Evolutionary conservation across 2,329 filamentous ascomycete species (phyloP), one percentile per base, ranked within the genome.

Genomic region (Biscogniauxia mediterranea): DNA sequence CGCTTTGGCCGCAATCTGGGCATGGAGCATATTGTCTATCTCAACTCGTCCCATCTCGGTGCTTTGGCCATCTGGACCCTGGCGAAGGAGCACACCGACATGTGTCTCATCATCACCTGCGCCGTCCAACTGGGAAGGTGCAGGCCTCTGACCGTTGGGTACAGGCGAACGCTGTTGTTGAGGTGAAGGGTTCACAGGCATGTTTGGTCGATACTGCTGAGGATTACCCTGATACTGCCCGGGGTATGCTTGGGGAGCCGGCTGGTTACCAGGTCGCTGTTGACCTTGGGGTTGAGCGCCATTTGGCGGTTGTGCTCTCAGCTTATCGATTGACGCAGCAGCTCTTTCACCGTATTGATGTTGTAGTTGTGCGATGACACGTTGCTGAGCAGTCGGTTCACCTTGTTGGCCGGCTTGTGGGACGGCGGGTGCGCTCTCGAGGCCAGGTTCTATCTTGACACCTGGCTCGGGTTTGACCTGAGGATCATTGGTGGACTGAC

Each of bases 91-190:
- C 50, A 91, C 78, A 8, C 83, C 85, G 60, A 83, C 77, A 46
- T 85, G 84, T 51, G 85, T 76, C 3, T 83, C 82, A 60, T 82
- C 82, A 64, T 88, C 89, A 54, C 76, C 80, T 32, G 90, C 79
- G 56, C 93, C 94, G 72, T 98, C 94, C 15, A 89, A 89, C 74
- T 97, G 91, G 23, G 87, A 77, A 25, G 74, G 68, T 8, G 73
- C 68, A 7, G 78, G 75, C 53, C 77, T 74, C 64, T 70, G 81
- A 64, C 73, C 78, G 72, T 80, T 83, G 59, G 60, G 71, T 64
- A 70, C 72, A 65, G 71, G 72, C 69, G 68, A 56, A 72, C 76
- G 71, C 32, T 68, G 72, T 50, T 75, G 75, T 54, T 76, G 64
- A 21, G 53, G 63, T 53, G 55, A 46, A 17, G 58, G 58, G 53